Base-by-base conservation (phyloP, 2,329 filamentous ascomycete species). In the Penicillium sp. region DNA sequence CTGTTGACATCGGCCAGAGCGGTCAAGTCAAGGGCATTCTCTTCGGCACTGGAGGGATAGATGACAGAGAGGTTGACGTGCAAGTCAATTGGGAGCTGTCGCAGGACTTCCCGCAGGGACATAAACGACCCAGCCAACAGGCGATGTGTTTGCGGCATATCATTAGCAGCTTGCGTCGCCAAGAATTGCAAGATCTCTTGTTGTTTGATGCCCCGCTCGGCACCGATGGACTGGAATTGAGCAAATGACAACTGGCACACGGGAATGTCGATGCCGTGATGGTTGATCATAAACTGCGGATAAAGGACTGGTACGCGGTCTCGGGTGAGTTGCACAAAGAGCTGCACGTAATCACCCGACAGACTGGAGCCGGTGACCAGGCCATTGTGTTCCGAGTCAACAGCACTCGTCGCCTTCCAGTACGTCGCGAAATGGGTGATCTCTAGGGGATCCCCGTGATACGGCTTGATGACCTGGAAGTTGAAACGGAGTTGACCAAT, bases 361-460 rank as follows among this genome's bases (percentile, higher is more conserved):
- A 99, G 78, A 78, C 94, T 98, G 10, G 94, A 98, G 0, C 94
- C 95, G 0, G 94, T 98, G 17, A 99, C 91, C 25, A 98, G 86
- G 25, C 92, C 91, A 71, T 86, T 95, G 25, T 90, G 89, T 49
- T 92, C 90, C 53, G 91, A 88, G 73, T 96, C 92, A 50, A 95
- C 85, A 68, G 96, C 92, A 70, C 92, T 96, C 1, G 95, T 99
- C 0, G 94, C 94, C 77, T 98, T 99, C 95, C 95, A 99, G 76
- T 99, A 99, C 0, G 95, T 98, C 63, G 96, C 95, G 69, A 98
- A 99, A 71, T 98, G 93, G 1, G 95, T 96, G 61, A 99, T 97
- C 75, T 99, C 95, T 22, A 99, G 82, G 3, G 95, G 92, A 61
- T 92, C 90, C 7, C 95, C 94, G 63, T 88, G 87, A 79, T 98